Conservation (phyloP, 2,329 filamentous ascomycete genomes). For the Orbilia javanica region DNA sequence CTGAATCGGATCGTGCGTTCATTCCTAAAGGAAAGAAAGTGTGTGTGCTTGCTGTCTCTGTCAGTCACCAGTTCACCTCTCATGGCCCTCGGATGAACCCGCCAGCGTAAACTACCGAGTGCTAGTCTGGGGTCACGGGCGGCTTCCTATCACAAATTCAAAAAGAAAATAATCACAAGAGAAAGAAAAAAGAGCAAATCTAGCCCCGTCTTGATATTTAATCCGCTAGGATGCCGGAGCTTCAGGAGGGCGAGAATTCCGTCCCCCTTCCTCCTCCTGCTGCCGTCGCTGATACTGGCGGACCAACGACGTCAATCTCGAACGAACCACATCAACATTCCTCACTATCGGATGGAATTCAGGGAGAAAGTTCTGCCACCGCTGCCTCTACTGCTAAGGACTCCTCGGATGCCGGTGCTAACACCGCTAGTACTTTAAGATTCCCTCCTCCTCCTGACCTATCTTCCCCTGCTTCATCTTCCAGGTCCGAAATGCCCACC, state of each 20-base stretch:
- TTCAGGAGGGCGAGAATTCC: slow-evolving; percentile 42
- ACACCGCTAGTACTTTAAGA: slow-evolving; percentile 14
- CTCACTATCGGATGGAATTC: slow-evolving; percentile 31
- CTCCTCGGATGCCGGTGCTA: slow-evolving; percentile 26
- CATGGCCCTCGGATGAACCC: slow-evolving; percentile 47
- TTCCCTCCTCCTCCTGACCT: slow-evolving; percentile 16
- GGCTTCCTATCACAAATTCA: slow-evolving; percentile 3
- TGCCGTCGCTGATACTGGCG: slow-evolving; percentile 5
- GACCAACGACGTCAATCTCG: slow-evolving; percentile 6
- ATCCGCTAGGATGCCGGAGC: slow-evolving; percentile 36
- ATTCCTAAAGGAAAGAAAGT: neutral
- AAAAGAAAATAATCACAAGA: neutral
- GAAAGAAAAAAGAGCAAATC: slow-evolving; percentile 13
- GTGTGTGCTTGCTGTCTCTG: slow-evolving; percentile 15
- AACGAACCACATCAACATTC: slow-evolving; percentile 30
- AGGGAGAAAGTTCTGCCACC: slow-evolving; percentile 16
- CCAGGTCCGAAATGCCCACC: slow-evolving; percentile 46
- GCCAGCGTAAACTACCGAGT: slow-evolving; percentile 41
- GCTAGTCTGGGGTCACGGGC: slow-evolving; percentile 28
- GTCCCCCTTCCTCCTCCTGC: neutral
- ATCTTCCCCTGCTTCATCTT: slow-evolving; percentile 29
- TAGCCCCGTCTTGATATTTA: slow-evolving; percentile 33
- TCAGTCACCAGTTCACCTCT: slow-evolving; percentile 37
- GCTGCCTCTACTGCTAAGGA: neutral
- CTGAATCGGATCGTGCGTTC: slow-evolving; percentile 33